A percentile compares a stretch with the other conserved stretches of the same genome.
phyloP scores from a whole-genome alignment of 176 grass and related monocot genomes.

The Aegilops sharonensis region DNA sequence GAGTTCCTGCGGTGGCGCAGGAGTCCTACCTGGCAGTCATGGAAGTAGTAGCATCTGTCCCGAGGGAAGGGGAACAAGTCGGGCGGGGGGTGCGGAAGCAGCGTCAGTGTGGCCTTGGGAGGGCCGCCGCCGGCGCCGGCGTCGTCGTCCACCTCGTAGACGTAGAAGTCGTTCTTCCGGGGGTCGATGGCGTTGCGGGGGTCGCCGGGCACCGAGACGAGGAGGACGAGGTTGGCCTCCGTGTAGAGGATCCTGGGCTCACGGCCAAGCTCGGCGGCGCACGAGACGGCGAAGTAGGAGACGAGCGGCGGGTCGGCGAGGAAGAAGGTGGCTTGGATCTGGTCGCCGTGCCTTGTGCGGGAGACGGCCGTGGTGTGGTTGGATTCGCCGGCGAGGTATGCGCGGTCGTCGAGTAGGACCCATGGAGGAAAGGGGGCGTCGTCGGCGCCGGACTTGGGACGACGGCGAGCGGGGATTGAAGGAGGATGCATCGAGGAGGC shows the following conservation, averaged over 20 bases:
- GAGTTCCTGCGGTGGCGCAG: background rate
- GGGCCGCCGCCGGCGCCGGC: background rate
- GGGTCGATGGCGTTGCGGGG: background rate
- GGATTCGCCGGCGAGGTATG: background rate
- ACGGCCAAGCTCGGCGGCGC: background rate
- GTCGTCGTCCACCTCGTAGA: background rate
- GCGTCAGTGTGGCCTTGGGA: background rate
- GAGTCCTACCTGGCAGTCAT: background rate
- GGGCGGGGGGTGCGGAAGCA: background rate
- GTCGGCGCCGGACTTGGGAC: too few species aligned
- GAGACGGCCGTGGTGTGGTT: background rate
- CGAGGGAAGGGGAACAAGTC: background rate
- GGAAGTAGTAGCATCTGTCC: background rate
- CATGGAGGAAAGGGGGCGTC: background rate
- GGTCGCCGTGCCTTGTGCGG: background rate
- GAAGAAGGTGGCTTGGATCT: conserved; percentile 4
- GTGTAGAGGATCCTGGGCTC: background rate
- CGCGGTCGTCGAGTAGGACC: background rate
- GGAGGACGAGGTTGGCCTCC: conserved; percentile 1
- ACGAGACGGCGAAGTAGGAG: background rate
- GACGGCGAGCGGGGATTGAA: background rate
- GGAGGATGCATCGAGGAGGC: background rate
- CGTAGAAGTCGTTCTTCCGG: background rate
- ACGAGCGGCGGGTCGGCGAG: background rate
- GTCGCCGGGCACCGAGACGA: background rate